A percentile compares a stretch with the other conserved stretches of the same genome.
Evolutionary conservation across 192 early-diverging fungal genomes (phyloP).

Genomic region (Backusella tarrabulga): DNA sequence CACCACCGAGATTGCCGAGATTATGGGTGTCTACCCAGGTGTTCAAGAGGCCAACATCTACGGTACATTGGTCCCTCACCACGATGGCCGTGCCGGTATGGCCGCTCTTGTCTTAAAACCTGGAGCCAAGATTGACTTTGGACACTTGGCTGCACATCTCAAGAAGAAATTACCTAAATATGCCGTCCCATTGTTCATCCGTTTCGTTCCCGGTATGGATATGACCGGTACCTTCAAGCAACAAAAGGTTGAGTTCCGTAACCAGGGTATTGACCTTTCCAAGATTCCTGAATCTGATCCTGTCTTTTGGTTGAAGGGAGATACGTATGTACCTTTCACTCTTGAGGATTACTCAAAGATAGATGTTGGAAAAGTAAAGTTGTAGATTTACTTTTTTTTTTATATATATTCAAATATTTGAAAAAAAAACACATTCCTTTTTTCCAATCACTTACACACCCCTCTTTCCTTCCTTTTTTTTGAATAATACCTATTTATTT

Average conservation of each 20-base stretch:
- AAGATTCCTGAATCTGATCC: constrained; percentile 29
- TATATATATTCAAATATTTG: not conserved
- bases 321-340: constrained; percentile 43
- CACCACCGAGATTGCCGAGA: constrained; percentile 61
- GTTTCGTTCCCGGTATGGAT: constrained; percentile 50
- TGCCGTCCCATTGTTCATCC: constrained; percentile 64
- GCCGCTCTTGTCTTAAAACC: constrained; percentile 55
- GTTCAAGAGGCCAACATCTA: constrained; percentile 63
- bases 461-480: not conserved
- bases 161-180: constrained; percentile 51
- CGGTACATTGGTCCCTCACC: constrained; percentile 54
- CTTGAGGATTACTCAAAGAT: constrained; percentile 21
- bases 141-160: constrained; percentile 35
- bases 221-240: constrained; percentile 55
- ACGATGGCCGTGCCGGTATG: constrained; percentile 68
- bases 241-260: constrained; percentile 45
- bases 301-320: constrained; percentile 45
- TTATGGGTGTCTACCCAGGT: constrained; percentile 46
- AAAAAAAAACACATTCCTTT: not conserved
- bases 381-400: constrained; percentile 11
- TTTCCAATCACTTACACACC: too few relatives aligned
- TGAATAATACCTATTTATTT: not conserved
- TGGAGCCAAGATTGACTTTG: constrained; percentile 35
- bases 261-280: constrained; percentile 44
- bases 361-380: constrained; percentile 22